These are phyloP conservation scores for Phoma sp. DNA, from an alignment of 2,329 filamentous ascomycete genomes.

Conservation along the genomic window DNA sequence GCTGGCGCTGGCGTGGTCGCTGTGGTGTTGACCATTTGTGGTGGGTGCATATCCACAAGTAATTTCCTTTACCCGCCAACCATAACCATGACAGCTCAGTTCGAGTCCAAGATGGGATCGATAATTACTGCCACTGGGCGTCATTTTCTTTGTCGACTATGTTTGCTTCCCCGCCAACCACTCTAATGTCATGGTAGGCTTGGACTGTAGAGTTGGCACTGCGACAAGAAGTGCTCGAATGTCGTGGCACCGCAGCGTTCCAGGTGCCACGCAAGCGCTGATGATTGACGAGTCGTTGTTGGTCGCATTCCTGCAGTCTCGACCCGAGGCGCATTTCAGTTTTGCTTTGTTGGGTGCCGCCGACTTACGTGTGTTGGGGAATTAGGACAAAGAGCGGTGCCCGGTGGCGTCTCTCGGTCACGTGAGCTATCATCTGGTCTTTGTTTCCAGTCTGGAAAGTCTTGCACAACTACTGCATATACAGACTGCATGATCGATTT, in stretches of 20 bases:
- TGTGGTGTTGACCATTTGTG: conserved; percentile 27
- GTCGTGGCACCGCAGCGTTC: conserved; percentile 18
- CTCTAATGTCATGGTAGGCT: conserved; percentile 17
- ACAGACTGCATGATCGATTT: neutral
- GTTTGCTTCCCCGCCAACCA: conserved; percentile 20
- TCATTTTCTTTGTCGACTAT: conserved; percentile 19
- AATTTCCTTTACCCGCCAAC: conserved; percentile 38
- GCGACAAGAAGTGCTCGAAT: conserved; percentile 10
- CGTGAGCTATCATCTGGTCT: neutral
- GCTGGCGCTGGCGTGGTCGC: conserved; percentile 21
- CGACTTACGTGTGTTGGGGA: conserved; percentile 6
- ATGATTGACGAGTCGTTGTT: conserved; percentile 1
- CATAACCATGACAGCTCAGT: conserved; percentile 19
- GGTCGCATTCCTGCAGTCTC: conserved; percentile 7
- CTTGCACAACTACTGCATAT: too few relatives aligned
- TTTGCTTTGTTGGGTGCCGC: conserved; percentile 9
- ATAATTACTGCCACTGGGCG: conserved; percentile 29
- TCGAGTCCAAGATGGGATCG: conserved; percentile 31
- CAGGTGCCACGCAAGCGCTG: conserved; percentile 7
- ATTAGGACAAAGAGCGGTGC: neutral
- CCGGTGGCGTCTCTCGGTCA: neutral
- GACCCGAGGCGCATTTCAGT: neutral
- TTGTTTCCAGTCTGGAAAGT: neutral
- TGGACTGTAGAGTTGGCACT: conserved; percentile 17
- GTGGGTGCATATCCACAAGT: conserved; percentile 30